These are phyloP conservation scores for Kurtzmaniella fragi DNA, from an alignment of 805 yeast species.

Conservation along the genomic window DNA sequence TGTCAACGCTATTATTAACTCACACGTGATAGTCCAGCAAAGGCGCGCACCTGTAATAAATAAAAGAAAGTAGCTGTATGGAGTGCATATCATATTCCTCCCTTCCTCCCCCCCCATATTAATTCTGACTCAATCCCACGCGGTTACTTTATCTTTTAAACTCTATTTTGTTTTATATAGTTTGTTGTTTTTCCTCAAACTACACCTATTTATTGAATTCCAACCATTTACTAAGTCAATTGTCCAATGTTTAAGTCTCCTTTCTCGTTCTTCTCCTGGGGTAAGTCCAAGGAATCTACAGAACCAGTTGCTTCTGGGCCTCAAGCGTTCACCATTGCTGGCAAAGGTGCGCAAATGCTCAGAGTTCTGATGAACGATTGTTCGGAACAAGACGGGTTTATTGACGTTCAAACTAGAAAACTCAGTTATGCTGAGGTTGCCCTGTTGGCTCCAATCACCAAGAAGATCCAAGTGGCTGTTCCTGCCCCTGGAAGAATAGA, in stretches of 20 bases:
- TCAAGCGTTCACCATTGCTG: constrained; percentile 24
- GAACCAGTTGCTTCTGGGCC: constrained; percentile 14
- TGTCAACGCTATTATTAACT: too few relatives aligned
- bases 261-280: constrained; percentile 10
- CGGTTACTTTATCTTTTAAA: too few relatives aligned
- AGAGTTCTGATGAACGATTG: constrained; percentile 30
- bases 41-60: too few relatives aligned
- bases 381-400: constrained; percentile 25
- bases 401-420: constrained; percentile 30
- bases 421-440: constrained; percentile 45
- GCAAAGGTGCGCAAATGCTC: constrained; percentile 21
- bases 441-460: constrained; percentile 14
- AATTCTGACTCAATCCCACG: too few relatives aligned
- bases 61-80: too few relatives aligned
- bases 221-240: neutral
- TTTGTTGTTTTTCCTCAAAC: neutral
- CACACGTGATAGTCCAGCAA: too few relatives aligned
- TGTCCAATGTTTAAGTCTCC: constrained; percentile 9
- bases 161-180: too few relatives aligned
- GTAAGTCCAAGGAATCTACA: constrained; percentile 7
- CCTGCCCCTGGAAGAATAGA: constrained; percentile 2
- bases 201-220: too few relatives aligned
- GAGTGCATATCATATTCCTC: too few relatives aligned
- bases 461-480: neutral
- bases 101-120: too few relatives aligned